Base-by-base conservation (phyloP, 2,329 filamentous ascomycete species). In the Cladosporium sphaerospermum region DNA sequence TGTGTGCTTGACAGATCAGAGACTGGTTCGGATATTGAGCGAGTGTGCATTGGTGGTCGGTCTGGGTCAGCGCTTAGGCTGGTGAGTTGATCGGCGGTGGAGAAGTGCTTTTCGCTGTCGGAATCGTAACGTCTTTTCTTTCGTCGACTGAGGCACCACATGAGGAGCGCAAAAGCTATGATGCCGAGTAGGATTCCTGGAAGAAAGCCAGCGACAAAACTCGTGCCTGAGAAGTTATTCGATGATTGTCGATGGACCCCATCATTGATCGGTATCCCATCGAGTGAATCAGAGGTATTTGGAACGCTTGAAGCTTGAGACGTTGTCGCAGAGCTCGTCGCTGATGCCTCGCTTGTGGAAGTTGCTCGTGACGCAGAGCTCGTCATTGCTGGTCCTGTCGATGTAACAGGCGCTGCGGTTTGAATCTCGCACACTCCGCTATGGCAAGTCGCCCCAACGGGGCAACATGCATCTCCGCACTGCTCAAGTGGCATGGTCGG, bases 381-480 rank as follows among this genome's bases (percentile, higher is more conserved):
- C 14, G 39, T 45, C 34, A 57, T 52, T 13, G 34, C 13, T 28
- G 34, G 11, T 3, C 42, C 31, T 8, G 43, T 32, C 16, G 58
- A 57, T 7, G 57, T 53, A 18, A 56, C 53, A 9, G 56, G 13
- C 9, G 37, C 42, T 9, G 41, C 37, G 4, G 36, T 55, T 37
- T 57, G 46, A 60, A 71, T 73, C 9, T 73, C 65, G 61, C 86
- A 89, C 46, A 68, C 67, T 40, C 71, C 71, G 49, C 64, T 65
- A 34, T 77, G 68, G 70, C 87, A 91, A 1, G 73, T 71, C 69
- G 85, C 90, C 2, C 87, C 87, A 67, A 84, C 84, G 0, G 87
- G 86, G 64, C 87, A 91, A 69, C 86, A 91, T 51, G 60, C 68
- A 14, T 61, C 65, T 11, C 78, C 83, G 61, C 87, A 90, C 16